Percentiles rank a stretch among this genome's conserved stretches.
These are phyloP conservation scores for Cercospora canescens DNA, from an alignment of 2,329 filamentous ascomycete genomes.

Conservation along the genomic window DNA sequence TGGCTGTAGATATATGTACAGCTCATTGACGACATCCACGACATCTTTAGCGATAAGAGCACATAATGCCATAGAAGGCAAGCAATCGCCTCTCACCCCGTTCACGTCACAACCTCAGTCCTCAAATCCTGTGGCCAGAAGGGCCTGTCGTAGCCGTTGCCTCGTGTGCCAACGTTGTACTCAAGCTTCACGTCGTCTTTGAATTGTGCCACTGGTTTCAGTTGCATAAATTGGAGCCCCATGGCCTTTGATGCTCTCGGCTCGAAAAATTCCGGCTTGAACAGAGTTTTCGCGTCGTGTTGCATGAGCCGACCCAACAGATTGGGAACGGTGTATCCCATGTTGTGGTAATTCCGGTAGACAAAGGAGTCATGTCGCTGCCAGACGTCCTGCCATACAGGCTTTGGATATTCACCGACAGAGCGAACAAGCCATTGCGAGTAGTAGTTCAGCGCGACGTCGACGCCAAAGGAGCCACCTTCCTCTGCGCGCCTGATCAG, in stretches of 20 bases:
- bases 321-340: constrained; percentile 44
- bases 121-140: constrained; percentile 44
- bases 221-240: constrained; percentile 39
- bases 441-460: constrained; percentile 29
- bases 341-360: constrained; percentile 55
- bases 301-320: constrained; percentile 44
- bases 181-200: constrained; percentile 41
- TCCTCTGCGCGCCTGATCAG: constrained; percentile 27
- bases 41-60: background rate
- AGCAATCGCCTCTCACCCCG: background rate
- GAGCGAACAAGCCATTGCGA: constrained; percentile 33
- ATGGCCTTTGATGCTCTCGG: constrained; percentile 40
- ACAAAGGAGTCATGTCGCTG: constrained; percentile 46
- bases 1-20: background rate
- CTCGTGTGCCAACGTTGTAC: constrained; percentile 52
- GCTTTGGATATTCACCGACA: constrained; percentile 26
- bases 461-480: constrained; percentile 29
- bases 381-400: constrained; percentile 53
- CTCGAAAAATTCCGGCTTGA: constrained; percentile 54
- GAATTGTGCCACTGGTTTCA: constrained; percentile 50
- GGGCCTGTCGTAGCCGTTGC: constrained; percentile 52
- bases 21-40: background rate
- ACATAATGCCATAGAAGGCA: background rate
- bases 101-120: constrained; percentile 18
- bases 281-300: constrained; percentile 42